Conservation (phyloP, 805 yeast species). For the Kregervanrija fluxuum region DNA sequence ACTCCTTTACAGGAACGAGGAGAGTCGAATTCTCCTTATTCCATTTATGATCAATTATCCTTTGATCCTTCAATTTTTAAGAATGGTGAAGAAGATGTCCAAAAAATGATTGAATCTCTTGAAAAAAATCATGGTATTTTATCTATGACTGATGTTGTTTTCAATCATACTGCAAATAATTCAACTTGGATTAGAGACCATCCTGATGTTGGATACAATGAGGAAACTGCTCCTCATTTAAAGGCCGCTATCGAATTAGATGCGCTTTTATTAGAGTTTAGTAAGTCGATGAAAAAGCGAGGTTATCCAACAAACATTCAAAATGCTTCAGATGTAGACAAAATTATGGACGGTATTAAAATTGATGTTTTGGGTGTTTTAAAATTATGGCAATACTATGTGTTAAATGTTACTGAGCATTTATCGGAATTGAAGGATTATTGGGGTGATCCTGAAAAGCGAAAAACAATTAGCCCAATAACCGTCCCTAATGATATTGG, state of each 20-base stretch:
- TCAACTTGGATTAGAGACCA: conserved; percentile 78
- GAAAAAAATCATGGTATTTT: conserved; percentile 54
- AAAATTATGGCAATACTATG: conserved; percentile 85
- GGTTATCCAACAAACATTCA: conserved; percentile 57
- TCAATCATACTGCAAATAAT: conserved; percentile 92
- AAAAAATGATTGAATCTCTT: conserved; percentile 38
- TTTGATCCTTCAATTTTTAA: conserved; percentile 67
- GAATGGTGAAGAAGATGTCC: conserved; percentile 46
- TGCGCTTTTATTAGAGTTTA: conserved; percentile 55
- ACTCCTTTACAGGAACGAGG: conserved; percentile 92
- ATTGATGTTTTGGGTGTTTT: conserved; percentile 58
- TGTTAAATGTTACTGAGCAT: conserved; percentile 46
- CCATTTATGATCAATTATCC: conserved; percentile 75
- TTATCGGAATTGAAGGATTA: conserved; percentile 31
- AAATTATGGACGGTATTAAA: conserved; percentile 61
- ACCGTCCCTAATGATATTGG: conserved; percentile 38
- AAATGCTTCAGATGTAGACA: conserved; percentile 45
- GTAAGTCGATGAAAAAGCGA: conserved; percentile 44
- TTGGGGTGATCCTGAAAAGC: conserved; percentile 23
- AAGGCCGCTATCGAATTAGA: conserved; percentile 81
- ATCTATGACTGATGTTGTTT: conserved; percentile 84
- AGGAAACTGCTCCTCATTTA: conserved; percentile 84
- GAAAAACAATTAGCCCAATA: conserved; percentile 17
- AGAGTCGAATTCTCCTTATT: conserved; percentile 85
- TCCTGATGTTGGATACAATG: conserved; percentile 88